Conservation (phyloP, 139 green algal species). For the Spirogloea muscicola region DNA sequence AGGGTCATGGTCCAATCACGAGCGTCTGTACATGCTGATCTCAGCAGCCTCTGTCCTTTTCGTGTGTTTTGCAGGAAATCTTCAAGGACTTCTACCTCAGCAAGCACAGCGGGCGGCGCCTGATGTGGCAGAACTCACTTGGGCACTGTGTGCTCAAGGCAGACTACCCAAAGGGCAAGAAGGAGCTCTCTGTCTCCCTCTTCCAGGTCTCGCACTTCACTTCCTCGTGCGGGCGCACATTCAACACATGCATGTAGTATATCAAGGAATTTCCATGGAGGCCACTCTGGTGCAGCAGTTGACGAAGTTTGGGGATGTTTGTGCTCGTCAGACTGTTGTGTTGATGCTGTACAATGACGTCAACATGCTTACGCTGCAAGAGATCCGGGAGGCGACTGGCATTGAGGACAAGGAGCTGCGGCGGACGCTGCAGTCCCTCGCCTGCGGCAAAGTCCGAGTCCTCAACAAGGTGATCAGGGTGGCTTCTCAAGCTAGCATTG, state of each 20-base stretch:
- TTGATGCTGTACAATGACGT: conserved; percentile 92
- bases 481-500: conserved; percentile 21
- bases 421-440: conserved; percentile 85
- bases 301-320: too few relatives aligned
- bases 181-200: conserved; percentile 89
- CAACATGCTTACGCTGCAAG: conserved; percentile 63
- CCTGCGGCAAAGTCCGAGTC: conserved; percentile 79
- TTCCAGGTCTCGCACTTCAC: conserved; percentile 59
- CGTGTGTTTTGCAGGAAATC: conserved; percentile 53
- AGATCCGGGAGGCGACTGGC: conserved; percentile 60
- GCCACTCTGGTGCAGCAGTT: too few relatives aligned
- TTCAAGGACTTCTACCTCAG: conserved; percentile 90
- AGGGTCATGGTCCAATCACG: too few relatives aligned
- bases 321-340: conserved; percentile 70
- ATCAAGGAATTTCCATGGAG: too few relatives aligned
- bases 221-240: not conserved
- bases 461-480: conserved; percentile 86
- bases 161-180: conserved; percentile 68
- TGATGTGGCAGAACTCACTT: conserved; percentile 89
- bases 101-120: conserved; percentile 85
- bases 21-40: too few relatives aligned
- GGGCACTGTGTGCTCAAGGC: conserved; percentile 76
- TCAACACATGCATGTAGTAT: too few relatives aligned
- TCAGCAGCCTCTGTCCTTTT: too few relatives aligned
- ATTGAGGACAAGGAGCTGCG: conserved; percentile 83